Conservation (phyloP, 148 eudicot species). For the Rhododendron mucronatum region DNA sequence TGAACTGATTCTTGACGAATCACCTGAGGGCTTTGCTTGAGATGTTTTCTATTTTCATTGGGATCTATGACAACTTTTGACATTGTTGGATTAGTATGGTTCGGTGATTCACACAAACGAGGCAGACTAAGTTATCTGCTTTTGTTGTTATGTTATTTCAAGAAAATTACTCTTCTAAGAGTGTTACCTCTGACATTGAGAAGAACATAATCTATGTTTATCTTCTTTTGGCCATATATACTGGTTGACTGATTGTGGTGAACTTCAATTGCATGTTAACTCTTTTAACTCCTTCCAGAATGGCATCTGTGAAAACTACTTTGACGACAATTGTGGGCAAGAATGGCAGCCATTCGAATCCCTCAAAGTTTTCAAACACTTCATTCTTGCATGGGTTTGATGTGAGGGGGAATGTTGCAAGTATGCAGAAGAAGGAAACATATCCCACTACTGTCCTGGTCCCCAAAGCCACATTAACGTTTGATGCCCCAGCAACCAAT, state of each 20-base stretch:
- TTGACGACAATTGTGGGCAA: conserved; percentile 57
- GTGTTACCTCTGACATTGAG: background rate
- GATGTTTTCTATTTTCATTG: background rate
- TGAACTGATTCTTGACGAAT: background rate
- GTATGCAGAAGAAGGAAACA: conserved; percentile 35
- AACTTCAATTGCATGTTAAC: background rate
- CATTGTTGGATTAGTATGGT: background rate
- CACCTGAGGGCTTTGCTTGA: background rate
- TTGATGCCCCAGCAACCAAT: conserved; percentile 67
- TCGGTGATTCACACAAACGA: background rate
- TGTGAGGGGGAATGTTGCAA: conserved; percentile 34
- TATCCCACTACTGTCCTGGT: conserved; percentile 17
- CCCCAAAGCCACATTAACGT: conserved; percentile 73
- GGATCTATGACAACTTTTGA: background rate
- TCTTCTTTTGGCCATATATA: background rate
- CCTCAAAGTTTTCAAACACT: conserved; percentile 34
- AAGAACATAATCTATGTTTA: background rate
- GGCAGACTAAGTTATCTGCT: background rate
- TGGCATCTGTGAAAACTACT: conserved; percentile 77
- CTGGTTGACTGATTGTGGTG: background rate
- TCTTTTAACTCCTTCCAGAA: conserved; percentile 28
- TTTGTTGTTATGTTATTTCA: background rate
- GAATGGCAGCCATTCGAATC: conserved; percentile 40
- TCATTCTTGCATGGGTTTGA: conserved; percentile 60
- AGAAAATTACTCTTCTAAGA: background rate